Evolutionary conservation across 352 stramenopile species (phyloP), one percentile per base, ranked within the genome.

Genomic region (Pythium dissimile): DNA sequence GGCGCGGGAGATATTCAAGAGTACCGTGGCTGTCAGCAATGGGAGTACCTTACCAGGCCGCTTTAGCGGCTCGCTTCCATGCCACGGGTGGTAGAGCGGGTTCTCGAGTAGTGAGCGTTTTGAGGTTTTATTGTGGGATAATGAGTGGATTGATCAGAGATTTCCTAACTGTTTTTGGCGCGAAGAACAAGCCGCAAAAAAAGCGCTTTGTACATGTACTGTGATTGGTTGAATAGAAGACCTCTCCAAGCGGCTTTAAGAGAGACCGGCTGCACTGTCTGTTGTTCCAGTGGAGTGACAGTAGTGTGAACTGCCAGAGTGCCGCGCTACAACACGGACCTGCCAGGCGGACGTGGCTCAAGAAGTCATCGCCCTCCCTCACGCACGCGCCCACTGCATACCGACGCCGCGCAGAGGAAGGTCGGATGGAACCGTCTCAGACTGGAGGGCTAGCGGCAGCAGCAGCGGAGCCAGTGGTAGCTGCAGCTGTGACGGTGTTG

Each of bases 21-120:
- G 58, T 66, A 66, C 58, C 58, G 58, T 66, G 37, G 58, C n/a
- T 59, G 58, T 66, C 58, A 66, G 27, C 4, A 13, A 26, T 34
- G 16, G 3, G 20, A 56, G 42, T 65, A 65, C 57, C 57, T 65
- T 59, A 59, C 42, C 54, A 50, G 24, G 34, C n/a, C 57, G 56
- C 48, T 64, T 64, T 57, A 54, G 56, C 46, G 31, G 42, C 39
- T 42, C 49, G 23, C 35, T n/a, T 37, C 24, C 15, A 20, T 26
- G 32, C n/a, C 23, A 43, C 52, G n/a, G 16, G 44, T 38, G 32
- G 52, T 56, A 56, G 46, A 45, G 56, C 45, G 38, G 2, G 23
- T 47, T 15, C 16, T 38, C 46, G 47, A 64, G 39, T 58, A 64
- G 41, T 32, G 34, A 38, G 1, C 46, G 11, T 21, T 53, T 3